These are phyloP conservation scores for Schizophyllum commune DNA, from an alignment of 1,284 basidiomycete species.

Conservation along the genomic window DNA sequence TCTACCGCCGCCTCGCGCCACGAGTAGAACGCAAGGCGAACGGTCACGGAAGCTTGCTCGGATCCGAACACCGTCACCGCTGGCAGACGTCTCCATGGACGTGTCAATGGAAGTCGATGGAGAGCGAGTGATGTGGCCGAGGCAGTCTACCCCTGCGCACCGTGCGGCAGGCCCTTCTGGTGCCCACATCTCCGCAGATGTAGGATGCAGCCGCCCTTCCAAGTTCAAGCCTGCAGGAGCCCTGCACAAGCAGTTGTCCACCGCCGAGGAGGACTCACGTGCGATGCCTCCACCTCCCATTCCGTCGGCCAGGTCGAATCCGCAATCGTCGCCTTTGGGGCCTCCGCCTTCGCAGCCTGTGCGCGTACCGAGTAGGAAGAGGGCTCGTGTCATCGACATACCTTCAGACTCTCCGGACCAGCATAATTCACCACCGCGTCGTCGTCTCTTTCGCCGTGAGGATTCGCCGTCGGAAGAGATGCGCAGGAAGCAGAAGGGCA, in stretches of 20 bases:
- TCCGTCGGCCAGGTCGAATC: not conserved
- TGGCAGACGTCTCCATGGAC: too few relatives aligned
- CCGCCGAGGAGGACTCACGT: conserved; percentile 3
- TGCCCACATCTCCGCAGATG: not conserved
- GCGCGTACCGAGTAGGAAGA: conserved; percentile 31
- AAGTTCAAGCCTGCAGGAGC: not conserved
- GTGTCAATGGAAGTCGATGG: too few relatives aligned
- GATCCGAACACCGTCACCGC: too few relatives aligned
- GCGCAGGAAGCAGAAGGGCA: conserved; percentile 1
- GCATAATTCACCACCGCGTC: conserved; percentile 31
- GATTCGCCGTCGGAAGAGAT: conserved; percentile 16
- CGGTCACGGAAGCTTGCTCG: conserved; percentile 1
- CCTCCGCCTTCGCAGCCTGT: conserved; percentile 49
- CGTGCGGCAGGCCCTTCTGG: not conserved
- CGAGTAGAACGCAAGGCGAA: not conserved
- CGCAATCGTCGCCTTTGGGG: not conserved
- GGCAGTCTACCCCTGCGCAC: not conserved
- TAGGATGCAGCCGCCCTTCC: not conserved
- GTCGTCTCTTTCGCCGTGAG: conserved; percentile 34
- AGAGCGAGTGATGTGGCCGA: too few relatives aligned
- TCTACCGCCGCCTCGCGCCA: too few relatives aligned
- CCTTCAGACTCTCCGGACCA: conserved; percentile 31
- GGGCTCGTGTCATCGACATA: conserved; percentile 25
- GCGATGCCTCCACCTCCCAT: not conserved
- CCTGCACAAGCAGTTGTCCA: not conserved